Base-by-base conservation (phyloP, 1,284 basidiomycete species). In the Papiliotrema nemorosa region DNA sequence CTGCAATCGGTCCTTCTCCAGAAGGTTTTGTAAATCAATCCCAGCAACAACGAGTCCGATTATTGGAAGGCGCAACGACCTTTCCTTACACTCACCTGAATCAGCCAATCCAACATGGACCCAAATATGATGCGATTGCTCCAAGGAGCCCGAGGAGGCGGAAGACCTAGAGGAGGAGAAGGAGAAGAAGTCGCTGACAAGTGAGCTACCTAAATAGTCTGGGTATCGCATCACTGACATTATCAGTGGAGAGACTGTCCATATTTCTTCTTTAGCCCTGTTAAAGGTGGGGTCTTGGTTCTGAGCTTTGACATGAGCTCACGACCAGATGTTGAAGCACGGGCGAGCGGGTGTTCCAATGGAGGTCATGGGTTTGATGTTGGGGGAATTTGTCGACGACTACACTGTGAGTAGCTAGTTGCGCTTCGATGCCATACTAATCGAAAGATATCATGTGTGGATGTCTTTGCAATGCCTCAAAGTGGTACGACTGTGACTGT, bases 281-380 rank as follows among this genome's bases (percentile, higher is more conserved):
- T 79, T 97, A 49, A 97, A 97, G 83, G 91, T 88, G 40, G 42
- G 76, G 59, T 36, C 36, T 20, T 2, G 27, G 20, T 25, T 48
- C 16, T 4, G 27, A n/a, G 24, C 26, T 9, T 25, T 3, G n/a
- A 34, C 13, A 24, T 27, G 39, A 39, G n/a, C n/a, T 18, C 7
- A 18, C 31, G 18, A 21, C 25, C 61, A 97, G 91, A 99, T 99
- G 96, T 80, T 99, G 61, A 99, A 99, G 77, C 96, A 99, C 71
- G 96, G 96, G 18, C 85, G 96, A 49, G 94, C 96, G 26, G 96
- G 96, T 62, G 96, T 98, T 33, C 96, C 96, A 12, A 96, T 99
- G 89, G 96, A 99, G 77, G 96, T 99, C 64, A 98, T 99, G 96
- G 96, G 96, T 61, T 83, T 98, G 52, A 94, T 98, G 90, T 81